Conservation (phyloP, 345 rosid species). For the Lagerstroemia speciosa region DNA sequence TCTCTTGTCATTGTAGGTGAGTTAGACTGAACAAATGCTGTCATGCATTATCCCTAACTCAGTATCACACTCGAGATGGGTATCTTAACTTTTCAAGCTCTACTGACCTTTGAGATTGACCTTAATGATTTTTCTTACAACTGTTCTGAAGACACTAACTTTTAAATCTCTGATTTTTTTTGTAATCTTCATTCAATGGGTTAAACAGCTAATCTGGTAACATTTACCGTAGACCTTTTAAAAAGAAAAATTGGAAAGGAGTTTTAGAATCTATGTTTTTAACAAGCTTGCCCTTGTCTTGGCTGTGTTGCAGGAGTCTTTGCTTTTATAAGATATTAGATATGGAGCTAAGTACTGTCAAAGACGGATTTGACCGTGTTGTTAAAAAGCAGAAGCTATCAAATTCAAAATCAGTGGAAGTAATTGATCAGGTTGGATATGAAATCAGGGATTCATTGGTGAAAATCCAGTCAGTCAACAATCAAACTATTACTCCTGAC, state of each 20-base stretch:
- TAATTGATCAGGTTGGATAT: conserved; percentile 9
- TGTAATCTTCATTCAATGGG: background rate
- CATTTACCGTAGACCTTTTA: too few species aligned
- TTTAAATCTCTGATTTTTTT: background rate
- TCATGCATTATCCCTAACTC: background rate
- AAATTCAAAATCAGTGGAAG: conserved; percentile 23
- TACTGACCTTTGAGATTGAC: background rate
- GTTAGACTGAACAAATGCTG: background rate
- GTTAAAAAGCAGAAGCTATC: conserved; percentile 55
- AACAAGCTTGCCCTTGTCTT: background rate
- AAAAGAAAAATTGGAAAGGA: too few species aligned
- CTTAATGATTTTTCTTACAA: background rate
- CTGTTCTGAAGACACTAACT: background rate
- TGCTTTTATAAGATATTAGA: background rate
- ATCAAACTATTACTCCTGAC: conserved; percentile 18
- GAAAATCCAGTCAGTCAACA: conserved; percentile 23
- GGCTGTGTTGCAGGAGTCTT: conserved; percentile 20
- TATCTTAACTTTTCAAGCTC: background rate
- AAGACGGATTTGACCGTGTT: conserved; percentile 51
- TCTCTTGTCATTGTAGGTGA: background rate
- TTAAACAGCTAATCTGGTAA: background rate
- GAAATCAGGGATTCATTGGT: conserved; percentile 41
- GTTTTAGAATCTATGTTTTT: background rate
- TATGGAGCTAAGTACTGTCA: conserved; percentile 35
- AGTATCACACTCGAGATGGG: background rate